These are phyloP conservation scores for Nymphaea thermarum DNA, from an alignment of 164 flowering plant genomes.

Conservation along the genomic window DNA sequence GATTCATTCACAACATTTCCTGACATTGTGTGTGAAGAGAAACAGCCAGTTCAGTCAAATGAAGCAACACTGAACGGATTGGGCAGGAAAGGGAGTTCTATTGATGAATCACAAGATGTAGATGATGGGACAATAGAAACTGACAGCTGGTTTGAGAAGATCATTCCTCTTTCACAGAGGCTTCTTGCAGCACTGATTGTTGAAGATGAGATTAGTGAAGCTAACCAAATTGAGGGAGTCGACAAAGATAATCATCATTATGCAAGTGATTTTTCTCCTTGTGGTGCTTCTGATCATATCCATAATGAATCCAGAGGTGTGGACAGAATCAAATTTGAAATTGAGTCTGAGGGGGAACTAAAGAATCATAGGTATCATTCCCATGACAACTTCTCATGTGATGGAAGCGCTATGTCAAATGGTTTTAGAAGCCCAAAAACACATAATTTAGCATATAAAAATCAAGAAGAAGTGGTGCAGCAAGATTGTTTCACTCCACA, in stretches of 20 bases:
- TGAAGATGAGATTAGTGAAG: conserved; percentile 60
- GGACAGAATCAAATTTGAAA: conserved; percentile 22
- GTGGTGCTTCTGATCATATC: conserved; percentile 13
- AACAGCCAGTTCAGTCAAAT: conserved; percentile 14
- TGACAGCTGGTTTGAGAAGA: conserved; percentile 21
- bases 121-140: conserved; percentile 20
- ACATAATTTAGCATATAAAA: conserved; percentile 10
- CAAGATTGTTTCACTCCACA: conserved; percentile 23
- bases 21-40: conserved; percentile 20
- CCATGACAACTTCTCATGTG: conserved; percentile 25
- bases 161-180: conserved; percentile 65
- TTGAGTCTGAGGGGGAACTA: conserved; percentile 19
- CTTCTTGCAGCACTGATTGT: conserved; percentile 68
- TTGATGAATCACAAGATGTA: conserved; percentile 16
- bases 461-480: conserved; percentile 20
- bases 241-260: conserved; percentile 20
- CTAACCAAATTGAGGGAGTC: conserved; percentile 26
- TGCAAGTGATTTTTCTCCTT: conserved; percentile 23
- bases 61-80: conserved; percentile 15
- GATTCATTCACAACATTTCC: conserved; percentile 10
- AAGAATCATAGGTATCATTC: conserved; percentile 15
- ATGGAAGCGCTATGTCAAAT: conserved; percentile 33
- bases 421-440: conserved; percentile 17
- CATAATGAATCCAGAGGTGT: conserved; percentile 21
- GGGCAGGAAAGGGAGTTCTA: conserved; percentile 11